Evolutionary conservation across 805 yeast genomes (phyloP).

Genomic region (Pichia scutulata): DNA sequence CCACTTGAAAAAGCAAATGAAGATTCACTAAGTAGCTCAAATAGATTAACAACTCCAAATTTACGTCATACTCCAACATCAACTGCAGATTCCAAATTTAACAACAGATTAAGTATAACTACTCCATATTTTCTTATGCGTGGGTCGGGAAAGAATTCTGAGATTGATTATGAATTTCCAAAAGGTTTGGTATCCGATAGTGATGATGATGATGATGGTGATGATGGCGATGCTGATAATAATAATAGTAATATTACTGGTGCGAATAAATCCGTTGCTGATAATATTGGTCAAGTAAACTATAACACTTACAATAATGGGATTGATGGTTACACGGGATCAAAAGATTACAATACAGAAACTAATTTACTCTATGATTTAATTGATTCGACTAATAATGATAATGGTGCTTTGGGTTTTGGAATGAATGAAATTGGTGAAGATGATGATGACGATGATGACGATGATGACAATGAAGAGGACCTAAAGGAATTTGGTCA

Average conservation of each 20-base stretch:
- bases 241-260: constrained; percentile 12
- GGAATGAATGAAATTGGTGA: background rate
- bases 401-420: background rate
- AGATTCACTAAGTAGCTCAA: background rate
- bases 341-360: background rate
- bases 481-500: background rate
- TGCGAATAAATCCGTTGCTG: background rate
- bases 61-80: background rate
- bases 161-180: constrained; percentile 5
- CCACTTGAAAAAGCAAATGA: background rate
- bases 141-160: constrained; percentile 8
- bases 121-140: constrained; percentile 19
- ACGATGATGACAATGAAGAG: constrained; percentile 15
- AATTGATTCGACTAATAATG: background rate
- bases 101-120: constrained; percentile 3
- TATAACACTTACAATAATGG: background rate
- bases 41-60: background rate
- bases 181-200: constrained; percentile 25
- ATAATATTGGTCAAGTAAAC: background rate
- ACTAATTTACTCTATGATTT: background rate
- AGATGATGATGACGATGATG: constrained; percentile 17
- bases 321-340: background rate
- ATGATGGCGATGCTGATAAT: constrained; percentile 3
- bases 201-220: constrained; percentile 7
- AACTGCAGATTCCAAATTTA: background rate